Evolutionary conservation across 495 filamentous ascomycete species (phyloP), one percentile per base, ranked within the genome.

Genomic region (Cairneyella variabilis): DNA sequence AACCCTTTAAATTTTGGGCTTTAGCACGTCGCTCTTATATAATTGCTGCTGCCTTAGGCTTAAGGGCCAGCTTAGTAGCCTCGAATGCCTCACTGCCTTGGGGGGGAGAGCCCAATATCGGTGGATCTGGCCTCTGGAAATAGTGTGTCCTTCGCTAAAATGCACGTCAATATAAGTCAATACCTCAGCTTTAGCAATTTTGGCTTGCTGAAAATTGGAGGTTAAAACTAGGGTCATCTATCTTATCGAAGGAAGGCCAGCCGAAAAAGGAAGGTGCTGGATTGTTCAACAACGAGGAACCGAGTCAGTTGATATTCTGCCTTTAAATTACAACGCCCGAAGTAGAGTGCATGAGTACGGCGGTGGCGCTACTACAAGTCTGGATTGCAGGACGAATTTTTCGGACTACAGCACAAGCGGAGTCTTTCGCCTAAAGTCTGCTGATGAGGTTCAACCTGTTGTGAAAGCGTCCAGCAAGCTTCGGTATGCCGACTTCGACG

Each of bases 41-140:
- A n/a, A n/a, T n/a, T n/a, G n/a, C n/a, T n/a, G n/a, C n/a, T n/a
- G n/a, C n/a, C n/a, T n/a, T n/a, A n/a, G n/a, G n/a, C n/a, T n/a
- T n/a, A n/a, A n/a, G n/a, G n/a, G n/a, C n/a, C n/a, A n/a, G n/a
- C n/a, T n/a, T n/a, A n/a, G n/a, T n/a, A n/a, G n/a, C n/a, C n/a
- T n/a, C n/a, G n/a, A n/a, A n/a, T n/a, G n/a, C n/a, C n/a, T n/a
- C n/a, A n/a, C n/a, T n/a, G n/a, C n/a, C n/a, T n/a, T n/a, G n/a
- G n/a, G n/a, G n/a, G n/a, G n/a, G n/a, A n/a, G n/a, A 74, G 72
- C 46, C 66, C 66, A 11, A 69, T 77, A 30, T 72, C 68, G 18
- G 64, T 61, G 14, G 69, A 74, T 22, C 55, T 59, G 8, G 51
- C 72, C 20, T 64, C 71, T 32, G 65, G 58, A 23, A 60, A 57